Conservation (phyloP, 257 asterid species). For the Eustoma russellianum region DNA sequence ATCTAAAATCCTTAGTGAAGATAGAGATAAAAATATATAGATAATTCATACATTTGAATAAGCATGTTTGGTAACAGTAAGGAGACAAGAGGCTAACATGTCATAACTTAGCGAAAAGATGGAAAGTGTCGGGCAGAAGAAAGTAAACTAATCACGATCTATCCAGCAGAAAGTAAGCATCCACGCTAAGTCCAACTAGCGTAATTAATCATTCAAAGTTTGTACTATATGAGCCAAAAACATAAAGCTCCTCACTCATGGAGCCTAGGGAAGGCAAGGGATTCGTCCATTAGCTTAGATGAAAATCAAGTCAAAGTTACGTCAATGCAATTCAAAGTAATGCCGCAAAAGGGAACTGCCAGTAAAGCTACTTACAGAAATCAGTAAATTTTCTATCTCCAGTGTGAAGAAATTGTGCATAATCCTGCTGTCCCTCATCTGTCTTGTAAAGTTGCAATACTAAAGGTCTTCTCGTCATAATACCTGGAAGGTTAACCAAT, state of each 20-base stretch:
- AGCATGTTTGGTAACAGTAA: background rate
- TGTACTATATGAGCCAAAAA: too few species aligned
- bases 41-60: too few species aligned
- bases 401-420: constrained; percentile 33
- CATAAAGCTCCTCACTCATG: too few species aligned
- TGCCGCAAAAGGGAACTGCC: background rate
- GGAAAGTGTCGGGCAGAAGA: background rate
- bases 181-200: background rate
- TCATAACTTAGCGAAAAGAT: background rate
- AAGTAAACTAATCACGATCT: background rate
- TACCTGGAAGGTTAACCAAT: constrained; percentile 16
- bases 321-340: background rate
- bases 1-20: too few species aligned
- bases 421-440: constrained; percentile 26
- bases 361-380: constrained; percentile 20
- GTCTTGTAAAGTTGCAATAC: constrained; percentile 32
- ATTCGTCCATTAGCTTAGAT: too few species aligned
- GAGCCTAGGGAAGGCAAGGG: too few species aligned
- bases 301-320: background rate
- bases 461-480: constrained; percentile 43
- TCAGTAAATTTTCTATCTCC: constrained; percentile 26
- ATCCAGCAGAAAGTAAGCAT: background rate
- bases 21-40: background rate
- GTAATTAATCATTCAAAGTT: background rate
- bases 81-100: background rate